Conservation (phyloP, 306 rosid species). For the Oemleria cerasiformis region DNA sequence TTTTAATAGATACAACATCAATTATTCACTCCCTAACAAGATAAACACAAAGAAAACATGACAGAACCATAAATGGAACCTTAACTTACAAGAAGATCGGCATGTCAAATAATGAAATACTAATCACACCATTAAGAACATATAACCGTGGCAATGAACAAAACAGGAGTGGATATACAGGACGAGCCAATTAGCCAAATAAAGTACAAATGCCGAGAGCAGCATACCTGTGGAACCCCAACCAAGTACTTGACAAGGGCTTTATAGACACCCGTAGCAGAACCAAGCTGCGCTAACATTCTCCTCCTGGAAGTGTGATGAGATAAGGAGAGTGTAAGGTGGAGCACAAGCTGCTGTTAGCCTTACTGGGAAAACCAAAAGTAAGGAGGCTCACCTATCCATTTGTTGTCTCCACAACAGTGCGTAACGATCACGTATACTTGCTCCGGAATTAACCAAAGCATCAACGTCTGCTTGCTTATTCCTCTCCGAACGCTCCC, state of each 20-base stretch:
- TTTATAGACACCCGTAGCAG: conserved; percentile 97
- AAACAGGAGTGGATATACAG: background rate
- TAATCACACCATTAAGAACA: background rate
- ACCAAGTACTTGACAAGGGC: conserved; percentile 93
- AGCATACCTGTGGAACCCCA: conserved; percentile 91
- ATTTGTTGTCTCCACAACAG: conserved; percentile 91
- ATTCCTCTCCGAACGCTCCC: conserved; percentile 96
- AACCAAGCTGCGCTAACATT: conserved; percentile 91
- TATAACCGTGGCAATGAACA: background rate
- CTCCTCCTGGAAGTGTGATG: conserved; percentile 59
- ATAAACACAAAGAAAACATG: background rate
- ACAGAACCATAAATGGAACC: background rate
- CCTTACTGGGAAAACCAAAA: conserved; percentile 6
- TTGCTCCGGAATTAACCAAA: conserved; percentile 77
- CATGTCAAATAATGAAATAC: background rate
- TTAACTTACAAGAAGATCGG: background rate
- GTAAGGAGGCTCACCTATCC: conserved; percentile 63
- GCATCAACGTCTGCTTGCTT: conserved; percentile 87
- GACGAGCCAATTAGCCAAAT: background rate
- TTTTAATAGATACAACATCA: background rate
- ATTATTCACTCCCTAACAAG: background rate
- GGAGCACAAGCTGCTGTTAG: conserved; percentile 9
- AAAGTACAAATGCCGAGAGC: background rate
- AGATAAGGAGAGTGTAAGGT: conserved; percentile 26
- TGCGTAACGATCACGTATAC: conserved; percentile 71